Conservation (phyloP, 495 filamentous ascomycete species). For the Trichoderma gamsii region DNA sequence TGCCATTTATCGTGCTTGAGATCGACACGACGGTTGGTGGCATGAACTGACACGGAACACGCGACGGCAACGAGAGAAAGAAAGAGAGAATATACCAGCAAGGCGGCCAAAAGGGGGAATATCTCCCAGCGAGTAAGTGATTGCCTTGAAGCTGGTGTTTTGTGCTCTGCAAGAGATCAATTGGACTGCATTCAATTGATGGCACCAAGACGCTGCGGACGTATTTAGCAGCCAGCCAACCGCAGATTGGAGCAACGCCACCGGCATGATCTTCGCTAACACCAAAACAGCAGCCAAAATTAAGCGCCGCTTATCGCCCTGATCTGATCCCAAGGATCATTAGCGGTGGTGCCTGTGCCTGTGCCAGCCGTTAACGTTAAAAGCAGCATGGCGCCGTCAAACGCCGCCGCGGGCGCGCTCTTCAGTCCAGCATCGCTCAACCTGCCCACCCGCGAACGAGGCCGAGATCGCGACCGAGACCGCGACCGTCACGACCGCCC, state of each 20-base stretch:
- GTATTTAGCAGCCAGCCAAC: too few relatives aligned
- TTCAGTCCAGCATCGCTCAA: background rate
- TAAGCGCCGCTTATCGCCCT: slow-evolving; percentile 4
- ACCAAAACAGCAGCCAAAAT: background rate
- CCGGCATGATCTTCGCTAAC: background rate
- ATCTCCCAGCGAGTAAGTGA: too few relatives aligned
- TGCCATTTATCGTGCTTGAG: background rate
- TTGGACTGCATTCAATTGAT: too few relatives aligned
- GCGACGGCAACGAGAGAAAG: background rate
- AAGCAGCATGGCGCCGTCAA: background rate
- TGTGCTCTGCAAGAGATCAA: too few relatives aligned
- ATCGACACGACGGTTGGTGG: background rate
- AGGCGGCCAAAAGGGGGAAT: too few relatives aligned
- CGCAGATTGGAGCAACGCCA: background rate
- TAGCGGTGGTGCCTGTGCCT: background rate
- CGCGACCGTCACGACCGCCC: background rate
- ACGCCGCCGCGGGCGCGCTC: background rate
- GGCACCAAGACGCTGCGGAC: too few relatives aligned
- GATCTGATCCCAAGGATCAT: background rate
- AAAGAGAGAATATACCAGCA: background rate
- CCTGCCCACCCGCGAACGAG: slow-evolving; percentile 13
- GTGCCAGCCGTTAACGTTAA: background rate
- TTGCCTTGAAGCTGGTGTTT: too few relatives aligned
- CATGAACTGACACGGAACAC: background rate
- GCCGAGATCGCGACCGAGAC: background rate